These are phyloP conservation scores for Solanum piurae DNA, from an alignment of 257 asterid species.

Conservation along the genomic window DNA sequence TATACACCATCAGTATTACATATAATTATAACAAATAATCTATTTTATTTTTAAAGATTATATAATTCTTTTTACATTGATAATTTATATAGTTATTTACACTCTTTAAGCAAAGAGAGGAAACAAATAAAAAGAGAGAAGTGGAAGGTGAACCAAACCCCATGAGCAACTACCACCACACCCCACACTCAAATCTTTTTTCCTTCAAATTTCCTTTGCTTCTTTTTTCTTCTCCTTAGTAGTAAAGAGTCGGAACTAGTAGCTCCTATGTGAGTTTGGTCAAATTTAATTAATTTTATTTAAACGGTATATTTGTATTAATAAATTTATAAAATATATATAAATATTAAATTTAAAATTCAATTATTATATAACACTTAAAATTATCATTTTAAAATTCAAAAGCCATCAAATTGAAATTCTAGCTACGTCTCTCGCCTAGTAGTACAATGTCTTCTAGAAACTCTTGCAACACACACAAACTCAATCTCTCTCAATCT, in stretches of 20 bases:
- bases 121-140: background rate
- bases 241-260: background rate
- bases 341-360: no score
- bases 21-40: background rate
- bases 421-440: background rate
- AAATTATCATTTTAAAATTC: no score
- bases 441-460: constrained; percentile 65
- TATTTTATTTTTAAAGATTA: background rate
- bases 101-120: background rate
- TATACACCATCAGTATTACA: background rate
- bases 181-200: constrained; percentile 26
- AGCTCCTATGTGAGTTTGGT: background rate
- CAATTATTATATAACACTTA: background rate
- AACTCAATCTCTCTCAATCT: background rate
- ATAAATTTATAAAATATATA: no score
- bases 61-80: background rate
- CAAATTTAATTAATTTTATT: no score
- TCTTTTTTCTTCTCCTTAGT: background rate
- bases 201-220: constrained; percentile 2
- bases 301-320: no score
- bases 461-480: constrained; percentile 19
- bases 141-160: constrained; percentile 51
- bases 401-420: no score
- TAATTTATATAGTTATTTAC: background rate
- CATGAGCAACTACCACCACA: constrained; percentile 43